A percentile compares a stretch with the other conserved stretches of the same genome.
phyloP scores from a whole-genome alignment of 805 yeast genomes.

The Candida pseudofarinosa region DNA sequence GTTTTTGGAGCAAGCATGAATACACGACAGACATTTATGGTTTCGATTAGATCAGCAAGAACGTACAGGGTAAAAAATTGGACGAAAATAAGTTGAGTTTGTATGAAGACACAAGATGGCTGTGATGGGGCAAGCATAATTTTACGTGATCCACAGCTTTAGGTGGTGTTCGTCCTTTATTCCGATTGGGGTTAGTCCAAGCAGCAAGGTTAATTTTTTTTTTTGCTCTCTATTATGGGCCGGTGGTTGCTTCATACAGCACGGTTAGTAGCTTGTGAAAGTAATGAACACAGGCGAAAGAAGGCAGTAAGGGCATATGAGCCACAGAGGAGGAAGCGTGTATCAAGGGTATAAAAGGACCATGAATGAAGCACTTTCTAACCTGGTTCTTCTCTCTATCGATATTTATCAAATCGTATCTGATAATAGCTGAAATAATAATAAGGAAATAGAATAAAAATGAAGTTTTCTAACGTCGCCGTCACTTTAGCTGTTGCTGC shows the following conservation, averaged over 20 bases:
- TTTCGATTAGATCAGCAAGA: not conserved
- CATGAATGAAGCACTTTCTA: not conserved
- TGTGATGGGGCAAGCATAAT: not conserved
- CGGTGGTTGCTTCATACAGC: not conserved
- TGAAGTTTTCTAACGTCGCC: constrained; percentile 12
- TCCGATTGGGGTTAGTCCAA: too few relatives aligned
- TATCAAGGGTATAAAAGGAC: not conserved
- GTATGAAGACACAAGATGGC: not conserved
- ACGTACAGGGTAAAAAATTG: not conserved
- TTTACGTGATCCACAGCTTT: not conserved
- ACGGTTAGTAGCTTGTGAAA: not conserved
- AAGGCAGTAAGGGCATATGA: not conserved
- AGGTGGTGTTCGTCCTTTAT: too few relatives aligned
- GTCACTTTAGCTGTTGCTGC: constrained; percentile 11
- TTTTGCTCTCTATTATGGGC: not conserved
- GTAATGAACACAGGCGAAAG: not conserved
- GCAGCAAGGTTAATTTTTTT: not conserved
- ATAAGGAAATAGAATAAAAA: constrained; percentile 1
- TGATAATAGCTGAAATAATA: too few relatives aligned
- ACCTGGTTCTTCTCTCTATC: not conserved
- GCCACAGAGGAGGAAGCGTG: not conserved
- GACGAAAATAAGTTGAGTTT: not conserved
- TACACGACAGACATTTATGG: not conserved
- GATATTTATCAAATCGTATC: not conserved
- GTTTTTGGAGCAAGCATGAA: not conserved